phyloP scores from a whole-genome alignment of 1,139 yeast genomes.

The Hyphopichia pseudoburtonii region DNA sequence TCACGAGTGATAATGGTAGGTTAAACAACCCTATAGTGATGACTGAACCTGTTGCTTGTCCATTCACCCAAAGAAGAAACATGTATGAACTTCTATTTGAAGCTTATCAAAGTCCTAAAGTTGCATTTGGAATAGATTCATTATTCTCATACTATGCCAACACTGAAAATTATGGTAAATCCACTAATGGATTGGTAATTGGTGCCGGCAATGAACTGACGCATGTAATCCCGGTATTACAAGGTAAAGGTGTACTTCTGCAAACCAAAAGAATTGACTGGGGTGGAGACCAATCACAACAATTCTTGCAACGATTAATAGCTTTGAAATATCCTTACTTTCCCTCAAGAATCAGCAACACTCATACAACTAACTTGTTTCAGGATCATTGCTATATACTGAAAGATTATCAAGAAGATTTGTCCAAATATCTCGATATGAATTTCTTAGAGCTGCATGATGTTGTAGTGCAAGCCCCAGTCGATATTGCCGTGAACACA shows the following conservation, averaged over 20 bases:
- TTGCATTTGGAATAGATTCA: conserved; percentile 79
- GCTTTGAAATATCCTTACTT: conserved; percentile 88
- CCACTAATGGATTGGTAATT: conserved; percentile 65
- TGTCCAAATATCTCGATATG: conserved; percentile 56
- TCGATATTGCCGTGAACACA: conserved; percentile 45
- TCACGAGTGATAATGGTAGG: conserved; percentile 47
- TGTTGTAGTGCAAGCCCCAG: conserved; percentile 79
- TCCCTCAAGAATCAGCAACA: conserved; percentile 66
- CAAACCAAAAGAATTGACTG: conserved; percentile 83
- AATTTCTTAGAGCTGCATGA: conserved; percentile 67
- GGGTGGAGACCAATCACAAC: conserved; percentile 82
- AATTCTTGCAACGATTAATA: conserved; percentile 61
- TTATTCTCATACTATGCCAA: conserved; percentile 70
- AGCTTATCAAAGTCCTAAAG: conserved; percentile 71
- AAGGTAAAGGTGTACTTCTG: conserved; percentile 62
- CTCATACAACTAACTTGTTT: conserved; percentile 67
- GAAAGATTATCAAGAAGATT: conserved; percentile 63
- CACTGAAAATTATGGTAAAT: conserved; percentile 30
- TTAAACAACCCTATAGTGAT: conserved; percentile 81
- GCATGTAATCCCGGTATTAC: conserved; percentile 74
- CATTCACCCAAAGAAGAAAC: conserved; percentile 65
- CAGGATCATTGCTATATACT: conserved; percentile 81
- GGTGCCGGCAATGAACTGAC: conserved; percentile 85
- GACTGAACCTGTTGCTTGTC: conserved; percentile 74
- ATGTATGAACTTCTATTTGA: conserved; percentile 85